Percentiles rank a stretch among this genome's conserved stretches.
phyloP scores from a whole-genome alignment of 768 basidiomycete species.

The Boletus bicolor region DNA sequence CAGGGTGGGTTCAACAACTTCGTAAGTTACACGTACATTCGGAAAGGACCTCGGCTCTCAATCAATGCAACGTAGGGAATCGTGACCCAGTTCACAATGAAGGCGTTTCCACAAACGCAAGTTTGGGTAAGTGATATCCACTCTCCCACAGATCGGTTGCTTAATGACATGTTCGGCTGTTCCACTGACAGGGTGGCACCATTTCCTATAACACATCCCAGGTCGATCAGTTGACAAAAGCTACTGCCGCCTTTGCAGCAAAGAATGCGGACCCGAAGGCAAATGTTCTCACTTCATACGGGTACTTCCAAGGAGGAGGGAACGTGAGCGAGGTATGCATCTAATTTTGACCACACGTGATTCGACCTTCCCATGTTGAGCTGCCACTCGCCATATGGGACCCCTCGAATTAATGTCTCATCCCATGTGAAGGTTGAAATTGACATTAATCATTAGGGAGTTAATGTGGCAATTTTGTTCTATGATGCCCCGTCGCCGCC shows the following conservation, averaged over 20 bases:
- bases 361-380: background rate
- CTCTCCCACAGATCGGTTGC: conserved; percentile 1
- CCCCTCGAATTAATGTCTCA: background rate
- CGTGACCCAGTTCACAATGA: conserved; percentile 55
- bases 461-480: conserved; percentile 42
- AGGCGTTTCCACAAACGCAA: conserved; percentile 35
- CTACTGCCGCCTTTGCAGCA: conserved; percentile 22
- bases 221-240: conserved; percentile 20
- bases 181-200: conserved; percentile 43
- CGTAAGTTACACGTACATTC: conserved; percentile 25
- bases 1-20: conserved; percentile 70
- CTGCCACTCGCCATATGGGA: background rate
- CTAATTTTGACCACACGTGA: conserved; percentile 2
- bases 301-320: conserved; percentile 24
- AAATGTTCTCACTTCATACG: conserved; percentile 43
- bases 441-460: conserved; percentile 8
- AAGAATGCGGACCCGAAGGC: conserved; percentile 27
- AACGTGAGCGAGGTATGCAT: conserved; percentile 33
- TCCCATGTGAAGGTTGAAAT: conserved; percentile 1
- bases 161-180: conserved; percentile 1
- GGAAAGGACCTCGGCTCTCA: conserved; percentile 17
- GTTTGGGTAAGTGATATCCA: conserved; percentile 21
- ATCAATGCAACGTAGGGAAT: conserved; percentile 48
- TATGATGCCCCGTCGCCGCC: conserved; percentile 47
- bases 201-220: conserved; percentile 30